Conservation (phyloP, 495 filamentous ascomycete species). For the Aspergillus conjunctus region DNA sequence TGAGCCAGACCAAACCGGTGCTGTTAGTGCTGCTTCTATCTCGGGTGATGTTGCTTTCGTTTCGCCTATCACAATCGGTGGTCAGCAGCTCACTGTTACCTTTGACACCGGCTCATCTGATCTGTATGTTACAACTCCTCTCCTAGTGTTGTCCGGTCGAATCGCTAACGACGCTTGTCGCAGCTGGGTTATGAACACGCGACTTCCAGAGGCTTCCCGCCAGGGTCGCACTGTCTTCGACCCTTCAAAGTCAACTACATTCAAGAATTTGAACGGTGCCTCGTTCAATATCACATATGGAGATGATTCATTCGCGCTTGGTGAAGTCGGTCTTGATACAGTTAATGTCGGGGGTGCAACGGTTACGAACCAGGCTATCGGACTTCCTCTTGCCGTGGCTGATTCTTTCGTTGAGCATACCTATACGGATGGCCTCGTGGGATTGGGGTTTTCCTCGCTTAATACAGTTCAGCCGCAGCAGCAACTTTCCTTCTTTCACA, state of each 20-base stretch:
- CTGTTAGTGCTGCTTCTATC: constrained; percentile 63
- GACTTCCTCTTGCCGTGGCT: constrained; percentile 67
- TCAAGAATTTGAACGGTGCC: constrained; percentile 43
- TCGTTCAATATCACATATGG: constrained; percentile 74
- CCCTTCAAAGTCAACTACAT: constrained; percentile 60
- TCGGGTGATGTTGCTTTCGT: constrained; percentile 69
- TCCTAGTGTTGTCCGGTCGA: not conserved
- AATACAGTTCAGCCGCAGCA: constrained; percentile 68
- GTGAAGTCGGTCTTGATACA: constrained; percentile 69
- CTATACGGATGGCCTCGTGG: constrained; percentile 71
- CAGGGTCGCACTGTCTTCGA: constrained; percentile 64
- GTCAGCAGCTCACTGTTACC: constrained; percentile 71
- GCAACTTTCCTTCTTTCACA: constrained; percentile 84
- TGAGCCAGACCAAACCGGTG: constrained; percentile 48
- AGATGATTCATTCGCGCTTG: constrained; percentile 67
- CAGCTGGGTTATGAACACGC: constrained; percentile 77
- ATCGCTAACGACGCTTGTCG: constrained; percentile 11
- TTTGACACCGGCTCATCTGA: constrained; percentile 87
- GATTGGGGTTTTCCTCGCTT: constrained; percentile 72
- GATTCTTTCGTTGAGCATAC: constrained; percentile 63
- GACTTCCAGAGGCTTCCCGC: constrained; percentile 48
- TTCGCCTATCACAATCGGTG: constrained; percentile 70
- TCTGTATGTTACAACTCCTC: constrained; percentile 54
- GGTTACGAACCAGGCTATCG: constrained; percentile 68
- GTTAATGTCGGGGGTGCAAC: constrained; percentile 74